Base-by-base conservation (phyloP, 2,329 filamentous ascomycete species). In the Emergomyces orientalis region DNA sequence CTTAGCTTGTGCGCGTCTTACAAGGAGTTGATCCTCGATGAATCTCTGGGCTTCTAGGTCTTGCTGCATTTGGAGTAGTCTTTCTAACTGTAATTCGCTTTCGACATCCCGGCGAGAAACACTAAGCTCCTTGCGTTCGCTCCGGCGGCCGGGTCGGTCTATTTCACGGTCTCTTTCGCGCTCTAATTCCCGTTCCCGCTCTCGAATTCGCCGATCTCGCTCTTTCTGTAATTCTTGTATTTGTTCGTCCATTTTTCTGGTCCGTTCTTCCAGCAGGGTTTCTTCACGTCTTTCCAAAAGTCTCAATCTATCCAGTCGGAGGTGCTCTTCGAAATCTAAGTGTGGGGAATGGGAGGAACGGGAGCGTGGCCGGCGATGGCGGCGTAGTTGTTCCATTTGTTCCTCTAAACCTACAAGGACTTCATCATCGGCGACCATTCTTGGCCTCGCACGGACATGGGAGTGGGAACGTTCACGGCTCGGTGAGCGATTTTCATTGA, bases 181-280 rank as follows among this genome's bases (percentile, higher is more conserved):
- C 3, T 64, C 76, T 74, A 30, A 75, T 71, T 74, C 79, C 67
- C 72, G 77, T 67, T 71, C 74, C 67, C 64, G 79, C 75, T 14
- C 81, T 78, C 57, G 45, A 49, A 32, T 49, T 71, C 64, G 75
- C 75, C 22, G 75, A 71, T 74, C 79, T 67, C 71, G 77, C 67
- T 71, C 74, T 67, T 64, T 79, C 76, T 14, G 81, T 78, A 59
- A 32, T 7, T 47, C 56, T 47, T 32, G 39, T 30, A 59, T 45
- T 41, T 43, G 37, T 19, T 58, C 55, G 22, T 58, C 55, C 14
- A 58, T 19, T 58, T 59, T 59, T 39, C 9, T 56, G 17, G 8
- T 39, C n/a, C 34, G 34, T 8, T 27, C 34, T 41, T 56, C 54
- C 13, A 39, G 8, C 41, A 32, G 8, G 7, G 22, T 8, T 32